Base-by-base conservation (phyloP, 139 green algal species). In the Closterium sp. region DNA sequence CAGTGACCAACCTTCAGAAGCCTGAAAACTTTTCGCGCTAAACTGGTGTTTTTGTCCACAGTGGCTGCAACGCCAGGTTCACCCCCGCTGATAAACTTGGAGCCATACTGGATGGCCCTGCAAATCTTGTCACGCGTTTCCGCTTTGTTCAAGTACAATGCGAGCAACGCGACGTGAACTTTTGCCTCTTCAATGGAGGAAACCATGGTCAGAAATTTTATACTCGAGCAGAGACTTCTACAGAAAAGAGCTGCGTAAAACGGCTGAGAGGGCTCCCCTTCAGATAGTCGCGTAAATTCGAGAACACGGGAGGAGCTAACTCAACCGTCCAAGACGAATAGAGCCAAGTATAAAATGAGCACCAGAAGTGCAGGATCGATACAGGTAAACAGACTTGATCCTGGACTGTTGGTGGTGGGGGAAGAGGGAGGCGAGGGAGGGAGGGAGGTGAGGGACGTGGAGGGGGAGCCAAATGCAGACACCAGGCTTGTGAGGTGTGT, bases 81-180 rank as follows among this genome's bases (percentile, higher is more conserved):
- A n/a, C 91, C 91, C 0, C 88, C 87, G 21, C 34, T 66, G 33
- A 93, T 88, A 19, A 88, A 88, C 88, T 93, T 93, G 34, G 91
- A 92, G 16, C 87, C 87, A 33, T 93, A 93, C 83, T 93, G 91
- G 87, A 93, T 92, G 4, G 91, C 91, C 28, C 91, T 30, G n/a
- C 87, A 92, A 30, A 93, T 88, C 83, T 93, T 93, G 88, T 93
- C 91, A 30, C 91, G 91, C 12, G 91, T 87, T 32, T 93, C 91
- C 33, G 91, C 91, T 31, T 92, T 92, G 35, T 36, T 87, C 91
- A 93, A 88, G 91, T 93, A 93, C 87, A 93, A 21, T 30, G 88
- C 87, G 12, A 93, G 87, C 87, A 93, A 31, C 4, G 91, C 91
- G 8, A 93, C 23, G 21, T 93, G 88, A 89, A 34, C 33, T 34